These are phyloP conservation scores for Trypanosoma melophagium DNA, from an alignment of 208 protist genomes.

Conservation along the genomic window DNA sequence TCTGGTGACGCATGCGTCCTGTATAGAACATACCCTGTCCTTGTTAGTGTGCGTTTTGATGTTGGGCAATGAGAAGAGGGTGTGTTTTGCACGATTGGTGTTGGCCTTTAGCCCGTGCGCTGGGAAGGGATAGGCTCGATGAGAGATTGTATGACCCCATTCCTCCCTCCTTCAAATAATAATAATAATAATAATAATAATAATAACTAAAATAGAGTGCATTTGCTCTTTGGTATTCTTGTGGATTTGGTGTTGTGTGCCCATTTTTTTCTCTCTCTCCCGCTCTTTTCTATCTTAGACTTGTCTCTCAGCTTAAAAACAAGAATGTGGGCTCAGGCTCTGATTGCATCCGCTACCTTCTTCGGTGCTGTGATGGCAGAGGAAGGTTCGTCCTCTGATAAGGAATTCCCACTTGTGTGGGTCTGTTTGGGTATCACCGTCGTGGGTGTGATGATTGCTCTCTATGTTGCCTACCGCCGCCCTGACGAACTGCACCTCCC, in stretches of 20 bases:
- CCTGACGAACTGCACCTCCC: slow-evolving; percentile 40
- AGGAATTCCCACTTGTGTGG: slow-evolving; percentile 43
- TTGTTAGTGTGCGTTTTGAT: slow-evolving; percentile 29
- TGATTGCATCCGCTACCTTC: slow-evolving; percentile 22
- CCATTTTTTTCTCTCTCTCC: slow-evolving; percentile 3
- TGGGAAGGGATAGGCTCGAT: too few relatives aligned
- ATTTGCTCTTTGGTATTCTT: too few relatives aligned
- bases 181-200: too few relatives aligned
- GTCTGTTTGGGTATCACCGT: slow-evolving; percentile 42
- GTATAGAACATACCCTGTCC: too few relatives aligned
- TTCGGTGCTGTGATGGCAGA: slow-evolving; percentile 2
- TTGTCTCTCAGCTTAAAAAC: not conserved
- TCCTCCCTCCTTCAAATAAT: too few relatives aligned
- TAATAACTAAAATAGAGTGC: too few relatives aligned
- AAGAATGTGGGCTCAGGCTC: slow-evolving; percentile 9
- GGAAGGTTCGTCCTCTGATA: not conserved
- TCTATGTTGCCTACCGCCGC: slow-evolving; percentile 38
- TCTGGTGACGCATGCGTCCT: too few relatives aligned
- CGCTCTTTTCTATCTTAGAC: not conserved
- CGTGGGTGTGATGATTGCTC: slow-evolving; percentile 30
- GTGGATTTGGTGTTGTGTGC: too few relatives aligned
- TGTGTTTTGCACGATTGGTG: not conserved
- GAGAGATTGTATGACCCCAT: too few relatives aligned
- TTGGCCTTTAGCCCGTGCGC: too few relatives aligned
- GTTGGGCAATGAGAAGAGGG: not conserved